Percentiles rank a stretch among this genome's conserved stretches.
Evolutionary conservation across 805 yeast genomes (phyloP).

Genomic region (Isabelozyma rhagii): DNA sequence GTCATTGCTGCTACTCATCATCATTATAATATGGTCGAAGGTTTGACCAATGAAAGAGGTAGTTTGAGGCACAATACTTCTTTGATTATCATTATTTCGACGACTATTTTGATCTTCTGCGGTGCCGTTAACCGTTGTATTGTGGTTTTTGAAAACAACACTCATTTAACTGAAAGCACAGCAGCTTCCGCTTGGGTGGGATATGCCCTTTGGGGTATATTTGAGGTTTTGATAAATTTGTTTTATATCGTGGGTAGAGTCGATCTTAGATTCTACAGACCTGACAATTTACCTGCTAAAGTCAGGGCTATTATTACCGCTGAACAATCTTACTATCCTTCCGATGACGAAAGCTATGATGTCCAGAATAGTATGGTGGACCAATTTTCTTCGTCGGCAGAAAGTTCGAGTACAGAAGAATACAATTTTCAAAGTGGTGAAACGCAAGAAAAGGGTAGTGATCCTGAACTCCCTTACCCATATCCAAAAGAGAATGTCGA

Average conservation of each 20-base stretch:
- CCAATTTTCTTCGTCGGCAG: neutral
- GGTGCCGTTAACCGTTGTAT: conserved; percentile 49
- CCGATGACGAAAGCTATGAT: conserved; percentile 11
- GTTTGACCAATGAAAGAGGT: conserved; percentile 38
- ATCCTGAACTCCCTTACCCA: neutral
- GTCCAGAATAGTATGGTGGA: neutral
- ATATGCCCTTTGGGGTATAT: conserved; percentile 67
- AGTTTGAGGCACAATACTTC: conserved; percentile 52
- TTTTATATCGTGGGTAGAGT: conserved; percentile 62
- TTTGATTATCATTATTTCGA: conserved; percentile 41
- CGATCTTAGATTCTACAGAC: conserved; percentile 77
- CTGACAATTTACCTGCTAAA: conserved; percentile 50
- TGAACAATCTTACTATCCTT: conserved; percentile 34
- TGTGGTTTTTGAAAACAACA: conserved; percentile 17
- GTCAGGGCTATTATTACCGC: conserved; percentile 42
- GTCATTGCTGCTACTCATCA: conserved; percentile 60
- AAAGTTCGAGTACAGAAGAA: neutral
- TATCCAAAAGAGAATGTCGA: neutral
- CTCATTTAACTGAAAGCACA: conserved; percentile 8
- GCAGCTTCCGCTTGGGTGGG: conserved; percentile 52
- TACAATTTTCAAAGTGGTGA: neutral
- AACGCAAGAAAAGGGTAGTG: neutral
- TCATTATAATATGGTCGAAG: conserved; percentile 34
- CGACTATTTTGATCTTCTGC: conserved; percentile 49
- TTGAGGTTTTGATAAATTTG: conserved; percentile 57